phyloP scores from a whole-genome alignment of 1,284 basidiomycete species.

The Apiotrichum porosum region DNA sequence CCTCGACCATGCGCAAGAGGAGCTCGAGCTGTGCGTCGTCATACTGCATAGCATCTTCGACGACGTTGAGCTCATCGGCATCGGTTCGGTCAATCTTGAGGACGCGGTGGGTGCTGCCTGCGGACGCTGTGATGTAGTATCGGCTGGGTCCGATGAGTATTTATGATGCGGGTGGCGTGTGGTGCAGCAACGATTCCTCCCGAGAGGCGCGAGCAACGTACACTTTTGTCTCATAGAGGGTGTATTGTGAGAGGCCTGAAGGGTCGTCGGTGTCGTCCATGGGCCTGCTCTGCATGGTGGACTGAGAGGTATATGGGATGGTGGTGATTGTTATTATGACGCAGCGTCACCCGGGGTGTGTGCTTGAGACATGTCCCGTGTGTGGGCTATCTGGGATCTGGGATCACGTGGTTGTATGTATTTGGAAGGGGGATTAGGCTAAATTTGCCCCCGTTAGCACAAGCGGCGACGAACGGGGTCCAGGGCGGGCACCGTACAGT shows the following conservation, averaged over 20 bases:
- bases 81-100: slow-evolving; percentile 85
- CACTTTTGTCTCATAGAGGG: slow-evolving; percentile 80
- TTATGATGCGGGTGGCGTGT: background rate
- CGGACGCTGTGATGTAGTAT: slow-evolving; percentile 79
- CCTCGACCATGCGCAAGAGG: slow-evolving; percentile 88
- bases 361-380: too few species aligned
- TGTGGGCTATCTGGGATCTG: too few species aligned
- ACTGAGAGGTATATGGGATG: background rate
- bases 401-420: too few species aligned
- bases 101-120: slow-evolving; percentile 64
- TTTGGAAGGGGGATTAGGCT: too few species aligned
- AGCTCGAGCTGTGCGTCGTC: slow-evolving; percentile 80
- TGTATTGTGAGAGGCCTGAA: slow-evolving; percentile 66
- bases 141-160: slow-evolving; percentile 49
- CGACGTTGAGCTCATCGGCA: slow-evolving; percentile 64
- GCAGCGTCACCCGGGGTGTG: too few species aligned
- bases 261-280: slow-evolving; percentile 28
- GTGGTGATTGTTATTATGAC: background rate
- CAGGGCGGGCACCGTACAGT: too few species aligned
- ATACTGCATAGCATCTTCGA: slow-evolving; percentile 84
- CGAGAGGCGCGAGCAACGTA: slow-evolving; percentile 16
- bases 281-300: slow-evolving; percentile 3
- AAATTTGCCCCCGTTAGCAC: too few species aligned
- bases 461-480: too few species aligned
- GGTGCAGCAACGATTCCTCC: too few species aligned